These are phyloP conservation scores for Stagonosporopsis vannaccii DNA, from an alignment of 2,329 filamentous ascomycete species.

Conservation along the genomic window DNA sequence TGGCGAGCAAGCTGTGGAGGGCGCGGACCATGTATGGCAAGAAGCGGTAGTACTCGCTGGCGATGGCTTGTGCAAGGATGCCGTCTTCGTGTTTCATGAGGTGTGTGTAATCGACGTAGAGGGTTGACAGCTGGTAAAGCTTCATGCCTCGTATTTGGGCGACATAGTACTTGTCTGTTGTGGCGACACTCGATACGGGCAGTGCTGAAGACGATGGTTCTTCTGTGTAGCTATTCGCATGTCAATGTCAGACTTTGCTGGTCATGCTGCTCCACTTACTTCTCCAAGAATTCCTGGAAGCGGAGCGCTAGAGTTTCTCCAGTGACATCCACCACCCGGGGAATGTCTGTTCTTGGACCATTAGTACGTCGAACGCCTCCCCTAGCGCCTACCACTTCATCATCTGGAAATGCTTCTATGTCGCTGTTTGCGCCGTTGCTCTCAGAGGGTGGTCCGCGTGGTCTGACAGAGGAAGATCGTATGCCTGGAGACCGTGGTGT, in stretches of 20 bases:
- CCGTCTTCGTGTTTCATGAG: conserved; percentile 78
- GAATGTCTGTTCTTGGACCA: conserved; percentile 64
- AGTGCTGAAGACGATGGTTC: conserved; percentile 69
- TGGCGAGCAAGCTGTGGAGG: conserved; percentile 90
- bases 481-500: conserved; percentile 50
- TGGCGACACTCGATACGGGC: conserved; percentile 72
- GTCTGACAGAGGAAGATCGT: conserved; percentile 62
- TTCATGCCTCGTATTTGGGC: conserved; percentile 82
- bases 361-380: conserved; percentile 49
- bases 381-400: conserved; percentile 65
- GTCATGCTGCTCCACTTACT: conserved; percentile 56
- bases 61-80: conserved; percentile 83
- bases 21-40: conserved; percentile 88
- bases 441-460: conserved; percentile 60
- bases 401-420: conserved; percentile 65
- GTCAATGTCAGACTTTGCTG: conserved; percentile 16
- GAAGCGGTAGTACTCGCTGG: conserved; percentile 93
- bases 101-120: conserved; percentile 89
- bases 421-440: conserved; percentile 63
- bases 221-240: conserved; percentile 65
- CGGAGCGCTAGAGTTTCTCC: conserved; percentile 76
- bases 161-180: conserved; percentile 83
- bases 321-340: conserved; percentile 77
- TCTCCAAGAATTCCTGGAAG: conserved; percentile 82
- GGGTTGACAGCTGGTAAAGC: conserved; percentile 77